These are phyloP conservation scores for Taiozyma onychis DNA, from an alignment of 1,139 yeast species.

Conservation along the genomic window DNA sequence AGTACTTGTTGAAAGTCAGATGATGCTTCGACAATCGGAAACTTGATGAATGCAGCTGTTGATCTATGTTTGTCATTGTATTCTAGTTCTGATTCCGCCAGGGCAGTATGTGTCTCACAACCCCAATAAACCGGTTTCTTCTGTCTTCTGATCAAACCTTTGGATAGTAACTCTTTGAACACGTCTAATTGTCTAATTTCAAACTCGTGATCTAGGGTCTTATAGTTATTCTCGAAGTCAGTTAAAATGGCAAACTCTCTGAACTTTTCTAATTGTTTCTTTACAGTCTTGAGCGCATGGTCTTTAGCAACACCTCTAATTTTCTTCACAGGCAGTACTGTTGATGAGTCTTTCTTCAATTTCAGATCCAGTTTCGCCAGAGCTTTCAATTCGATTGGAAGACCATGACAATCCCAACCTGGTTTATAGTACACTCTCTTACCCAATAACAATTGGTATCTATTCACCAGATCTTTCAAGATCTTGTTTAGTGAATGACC, in stretches of 20 bases:
- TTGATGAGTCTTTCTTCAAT: conserved; percentile 30
- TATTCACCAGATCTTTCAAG: conserved; percentile 75
- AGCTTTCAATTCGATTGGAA: conserved; percentile 91
- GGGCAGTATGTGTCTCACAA: conserved; percentile 85
- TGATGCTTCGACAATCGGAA: conserved; percentile 41
- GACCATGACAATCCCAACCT: conserved; percentile 99
- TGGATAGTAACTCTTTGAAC: conserved; percentile 59
- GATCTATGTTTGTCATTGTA: conserved; percentile 72
- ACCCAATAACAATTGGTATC: conserved; percentile 63
- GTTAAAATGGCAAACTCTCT: conserved; percentile 74
- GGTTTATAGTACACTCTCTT: conserved; percentile 67
- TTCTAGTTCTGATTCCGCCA: conserved; percentile 95
- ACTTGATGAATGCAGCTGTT: conserved; percentile 64
- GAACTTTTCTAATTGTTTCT: conserved; percentile 59
- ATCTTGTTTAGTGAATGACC: conserved; percentile 94
- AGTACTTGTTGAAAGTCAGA: conserved; percentile 10
- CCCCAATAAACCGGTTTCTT: conserved; percentile 98
- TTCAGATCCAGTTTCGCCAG: conserved; percentile 41
- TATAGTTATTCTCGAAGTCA: conserved; percentile 68
- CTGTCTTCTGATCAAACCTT: conserved; percentile 72
- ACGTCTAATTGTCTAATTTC: conserved; percentile 71
- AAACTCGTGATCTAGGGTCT: conserved; percentile 65
- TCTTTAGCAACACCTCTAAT: conserved; percentile 59
- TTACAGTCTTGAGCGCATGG: conserved; percentile 64
- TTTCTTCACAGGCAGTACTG: conserved; percentile 37